Base-by-base conservation (phyloP, 2,329 filamentous ascomycete species). In the Colletotrichum chrysophilum region DNA sequence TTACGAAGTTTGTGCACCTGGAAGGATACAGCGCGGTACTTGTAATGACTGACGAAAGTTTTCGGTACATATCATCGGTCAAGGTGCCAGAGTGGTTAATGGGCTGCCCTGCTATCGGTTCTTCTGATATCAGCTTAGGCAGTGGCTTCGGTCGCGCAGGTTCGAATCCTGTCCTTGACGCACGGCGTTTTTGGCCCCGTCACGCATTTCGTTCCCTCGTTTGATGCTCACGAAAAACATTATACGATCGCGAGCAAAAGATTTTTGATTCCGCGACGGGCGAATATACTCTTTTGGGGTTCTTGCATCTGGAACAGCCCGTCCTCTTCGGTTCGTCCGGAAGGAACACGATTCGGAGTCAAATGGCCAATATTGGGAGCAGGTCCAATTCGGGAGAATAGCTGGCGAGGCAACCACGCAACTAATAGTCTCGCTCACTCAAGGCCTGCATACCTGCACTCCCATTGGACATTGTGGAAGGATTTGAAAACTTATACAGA, bases 1-100 rank as follows among this genome's bases (percentile, higher is more conserved):
- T 34, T 14, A 5, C 43, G 43, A 48, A 21, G 18, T 21, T 48
- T 48, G 10, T 21, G 43, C 43, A 43, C 18, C 38, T 43, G 38
- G 9, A 43, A 5, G 18, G 8, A 10, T 43, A 3, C 38, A 1
- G 4, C 8, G 18, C 9, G 43, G 18, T 48, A 48, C 38, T 38
- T 38, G 16, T 0, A 4, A 14, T 36, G 4, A 14, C 34, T 36
- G 7, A 26, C 5, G 5, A 6, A 2, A 4, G 4, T 4, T 4
- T 26, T 26, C 1, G 1, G 24, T 2, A 26, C 7, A 18, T 10
- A 12, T 1, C 10, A 36, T 3, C 16, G 7, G 73, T 75, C 73
- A 75, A 75, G 73, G 73, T 75, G 73, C 73, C 73, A 75, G 73
- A 75, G 73, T 75, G 73, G 73, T 75, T 75, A 75, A 75, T 75